Percentiles rank a stretch among this genome's conserved stretches.
These are phyloP conservation scores for Flaveria brownii DNA, from an alignment of 129 eudicot species.

Conservation along the genomic window DNA sequence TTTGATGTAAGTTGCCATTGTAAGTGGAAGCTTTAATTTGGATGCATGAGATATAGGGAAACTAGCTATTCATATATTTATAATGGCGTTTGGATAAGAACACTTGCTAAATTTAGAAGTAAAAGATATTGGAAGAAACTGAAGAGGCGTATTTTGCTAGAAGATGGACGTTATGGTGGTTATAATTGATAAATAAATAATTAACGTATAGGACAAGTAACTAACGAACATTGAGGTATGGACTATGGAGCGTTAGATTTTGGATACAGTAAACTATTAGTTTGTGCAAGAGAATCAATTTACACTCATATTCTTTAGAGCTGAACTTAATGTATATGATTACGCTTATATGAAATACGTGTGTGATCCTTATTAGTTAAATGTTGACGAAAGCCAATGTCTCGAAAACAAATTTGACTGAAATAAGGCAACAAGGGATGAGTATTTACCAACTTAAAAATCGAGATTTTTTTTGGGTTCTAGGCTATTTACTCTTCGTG, in stretches of 20 bases:
- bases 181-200: constrained; percentile 2
- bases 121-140: not conserved
- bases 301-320: no score
- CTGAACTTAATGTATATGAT: no score
- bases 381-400: no score
- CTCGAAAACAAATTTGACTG: no score
- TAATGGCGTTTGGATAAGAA: constrained; percentile 20
- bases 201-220: not conserved
- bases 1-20: constrained; percentile 30
- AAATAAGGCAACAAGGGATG: no score
- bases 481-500: no score
- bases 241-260: not conserved
- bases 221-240: not conserved
- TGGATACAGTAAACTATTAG: not conserved
- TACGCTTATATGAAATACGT: no score
- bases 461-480: no score
- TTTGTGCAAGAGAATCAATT: no score
- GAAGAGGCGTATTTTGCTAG: constrained; percentile 3
- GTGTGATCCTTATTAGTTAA: no score
- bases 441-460: no score
- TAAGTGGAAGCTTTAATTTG: not conserved
- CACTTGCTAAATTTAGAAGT: constrained; percentile 30
- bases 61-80: constrained; percentile 27
- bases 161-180: not conserved
- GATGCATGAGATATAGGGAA: not conserved